A percentile compares a stretch with the other conserved stretches of the same genome.
Conservation (phyloP, 345 rosid species). For the Salix arbutifolia region DNA sequence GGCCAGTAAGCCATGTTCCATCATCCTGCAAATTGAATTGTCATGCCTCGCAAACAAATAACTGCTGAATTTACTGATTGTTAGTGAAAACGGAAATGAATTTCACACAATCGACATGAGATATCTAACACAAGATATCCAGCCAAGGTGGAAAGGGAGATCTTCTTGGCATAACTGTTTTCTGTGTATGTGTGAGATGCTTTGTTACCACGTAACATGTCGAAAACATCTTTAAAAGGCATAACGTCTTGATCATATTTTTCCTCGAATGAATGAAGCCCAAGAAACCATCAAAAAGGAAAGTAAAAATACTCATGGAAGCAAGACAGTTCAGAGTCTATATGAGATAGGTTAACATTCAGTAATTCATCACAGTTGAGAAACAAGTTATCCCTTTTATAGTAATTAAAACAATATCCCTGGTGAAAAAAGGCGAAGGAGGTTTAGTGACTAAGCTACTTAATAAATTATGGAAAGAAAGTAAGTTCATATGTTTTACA, state of each 20-base stretch:
- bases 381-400: not conserved
- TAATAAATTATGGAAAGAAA: not conserved
- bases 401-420: not conserved
- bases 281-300: not conserved
- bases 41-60: not conserved
- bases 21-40: constrained; percentile 59
- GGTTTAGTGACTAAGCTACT: no score
- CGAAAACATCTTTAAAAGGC: not conserved
- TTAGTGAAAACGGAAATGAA: not conserved
- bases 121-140: not conserved
- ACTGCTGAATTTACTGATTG: no score
- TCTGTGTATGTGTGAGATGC: not conserved
- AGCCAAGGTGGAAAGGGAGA: not conserved
- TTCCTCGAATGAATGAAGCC: not conserved
- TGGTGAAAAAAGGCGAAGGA: not conserved
- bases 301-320: not conserved
- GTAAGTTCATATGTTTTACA: not conserved
- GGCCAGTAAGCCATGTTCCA: constrained; percentile 94
- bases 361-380: not conserved
- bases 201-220: not conserved
- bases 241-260: not conserved
- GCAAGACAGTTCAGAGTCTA: not conserved
- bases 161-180: not conserved
- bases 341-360: not conserved
- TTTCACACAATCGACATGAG: not conserved